Percentiles rank a stretch among this genome's conserved stretches.
These are phyloP conservation scores for Fusarium hainanense DNA, from an alignment of 2,329 filamentous ascomycete species.

Conservation along the genomic window DNA sequence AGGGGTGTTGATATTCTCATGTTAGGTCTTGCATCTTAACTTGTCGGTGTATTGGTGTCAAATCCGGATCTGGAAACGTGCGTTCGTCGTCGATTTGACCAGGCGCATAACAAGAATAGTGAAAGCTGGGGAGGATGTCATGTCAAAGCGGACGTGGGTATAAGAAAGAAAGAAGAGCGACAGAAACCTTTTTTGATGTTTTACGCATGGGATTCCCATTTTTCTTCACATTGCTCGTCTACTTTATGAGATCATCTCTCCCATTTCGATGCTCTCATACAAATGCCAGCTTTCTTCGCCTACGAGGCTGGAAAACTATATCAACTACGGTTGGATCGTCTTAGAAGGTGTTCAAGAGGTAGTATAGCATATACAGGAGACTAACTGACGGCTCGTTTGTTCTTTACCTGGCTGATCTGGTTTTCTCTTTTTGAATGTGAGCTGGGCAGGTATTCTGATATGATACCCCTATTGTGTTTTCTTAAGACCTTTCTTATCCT, in stretches of 20 bases:
- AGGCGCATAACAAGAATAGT: conserved; percentile 31
- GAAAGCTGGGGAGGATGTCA: conserved; percentile 21
- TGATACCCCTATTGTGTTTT: not conserved
- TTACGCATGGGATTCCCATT: conserved; percentile 41
- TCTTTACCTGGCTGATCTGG: not conserved
- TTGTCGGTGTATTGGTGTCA: conserved; percentile 46
- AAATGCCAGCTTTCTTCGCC: conserved; percentile 16
- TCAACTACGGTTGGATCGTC: conserved; percentile 17
- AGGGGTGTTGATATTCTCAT: conserved; percentile 46
- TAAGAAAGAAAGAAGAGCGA: conserved; percentile 41
- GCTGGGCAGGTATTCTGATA: not conserved
- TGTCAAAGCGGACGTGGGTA: conserved; percentile 23
- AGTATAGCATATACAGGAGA: conserved; percentile 39
- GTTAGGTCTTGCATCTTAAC: conserved; percentile 44
- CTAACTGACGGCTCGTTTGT: conserved; percentile 13
- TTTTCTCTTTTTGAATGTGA: conserved; percentile 9
- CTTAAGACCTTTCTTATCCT: not conserved
- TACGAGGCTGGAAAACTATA: conserved; percentile 6
- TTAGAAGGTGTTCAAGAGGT: conserved; percentile 25
- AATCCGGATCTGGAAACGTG: conserved; percentile 35
- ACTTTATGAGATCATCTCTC: conserved; percentile 22
- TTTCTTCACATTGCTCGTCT: conserved; percentile 23
- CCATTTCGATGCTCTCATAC: conserved; percentile 3
- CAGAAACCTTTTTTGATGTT: conserved; percentile 44
- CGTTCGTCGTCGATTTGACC: conserved; percentile 25